phyloP scores from a whole-genome alignment of 1,284 basidiomycete genomes.

The Leccinum fallax region DNA sequence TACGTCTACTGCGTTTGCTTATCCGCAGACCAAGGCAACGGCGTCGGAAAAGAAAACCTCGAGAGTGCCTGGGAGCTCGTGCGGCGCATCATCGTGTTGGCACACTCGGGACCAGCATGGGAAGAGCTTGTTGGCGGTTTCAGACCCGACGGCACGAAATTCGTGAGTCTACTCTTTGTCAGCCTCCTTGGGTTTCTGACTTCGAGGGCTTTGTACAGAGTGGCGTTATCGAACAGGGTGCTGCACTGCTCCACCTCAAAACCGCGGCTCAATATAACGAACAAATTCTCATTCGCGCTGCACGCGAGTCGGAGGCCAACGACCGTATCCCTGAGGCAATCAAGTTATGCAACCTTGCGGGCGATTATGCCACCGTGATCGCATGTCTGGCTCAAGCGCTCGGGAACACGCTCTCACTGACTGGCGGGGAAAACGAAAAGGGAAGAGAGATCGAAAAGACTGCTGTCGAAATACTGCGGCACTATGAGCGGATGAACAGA shows the following conservation, averaged over 20 bases:
- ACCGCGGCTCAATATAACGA: conserved; percentile 77
- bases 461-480: conserved; percentile 81
- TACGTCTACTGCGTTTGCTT: conserved; percentile 93
- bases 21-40: conserved; percentile 71
- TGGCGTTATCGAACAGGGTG: conserved; percentile 86
- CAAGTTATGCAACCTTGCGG: too few species aligned
- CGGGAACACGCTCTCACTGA: conserved; percentile 36
- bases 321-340: too few species aligned
- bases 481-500: conserved; percentile 83
- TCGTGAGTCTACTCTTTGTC: conserved; percentile 54
- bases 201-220: conserved; percentile 46
- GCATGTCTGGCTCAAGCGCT: too few species aligned
- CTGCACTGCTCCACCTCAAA: conserved; percentile 75
- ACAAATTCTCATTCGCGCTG: conserved; percentile 82
- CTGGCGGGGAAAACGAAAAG: conserved; percentile 51
- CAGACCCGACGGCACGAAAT: conserved; percentile 84
- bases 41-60: conserved; percentile 81
- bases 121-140: conserved; percentile 91
- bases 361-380: too few species aligned
- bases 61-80: conserved; percentile 87
- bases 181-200: conserved; percentile 9
- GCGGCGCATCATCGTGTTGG: conserved; percentile 85
- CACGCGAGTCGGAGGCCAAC: conserved; percentile 73
- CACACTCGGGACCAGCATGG: conserved; percentile 84
- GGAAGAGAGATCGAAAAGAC: conserved; percentile 65